phyloP scores from a whole-genome alignment of 768 basidiomycete species.

The Tephrocybe sp. region DNA sequence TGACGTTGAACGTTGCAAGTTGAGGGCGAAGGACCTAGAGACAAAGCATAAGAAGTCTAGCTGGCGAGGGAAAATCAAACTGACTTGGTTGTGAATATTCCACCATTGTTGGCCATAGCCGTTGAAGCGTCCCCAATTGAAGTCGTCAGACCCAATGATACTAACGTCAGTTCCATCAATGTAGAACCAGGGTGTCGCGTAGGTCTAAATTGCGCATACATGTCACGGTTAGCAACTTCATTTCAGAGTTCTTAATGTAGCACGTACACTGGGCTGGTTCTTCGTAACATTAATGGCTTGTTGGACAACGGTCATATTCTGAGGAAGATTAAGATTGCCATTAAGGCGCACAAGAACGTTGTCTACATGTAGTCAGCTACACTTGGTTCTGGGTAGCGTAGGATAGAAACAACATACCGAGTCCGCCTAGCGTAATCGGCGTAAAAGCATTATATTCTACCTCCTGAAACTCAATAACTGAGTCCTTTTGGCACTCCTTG shows the following conservation, averaged over 20 bases:
- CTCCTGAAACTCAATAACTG: conserved; percentile 30
- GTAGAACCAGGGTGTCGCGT: conserved; percentile 45
- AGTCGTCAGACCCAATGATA: conserved; percentile 37
- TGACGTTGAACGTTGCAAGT: conserved; percentile 45
- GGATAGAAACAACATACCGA: conserved; percentile 21
- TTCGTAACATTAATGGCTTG: conserved; percentile 32
- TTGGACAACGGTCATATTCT: conserved; percentile 40
- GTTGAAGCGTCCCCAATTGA: conserved; percentile 39
- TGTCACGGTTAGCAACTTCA: not conserved
- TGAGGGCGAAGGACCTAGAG: conserved; percentile 39
- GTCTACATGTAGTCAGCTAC: conserved; percentile 15
- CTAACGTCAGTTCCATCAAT: conserved; percentile 37
- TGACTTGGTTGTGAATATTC: conserved; percentile 40
- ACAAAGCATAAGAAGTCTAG: not conserved
- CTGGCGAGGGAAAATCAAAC: conserved; percentile 6
- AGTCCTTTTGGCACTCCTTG: conserved; percentile 29
- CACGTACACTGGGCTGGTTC: conserved; percentile 35
- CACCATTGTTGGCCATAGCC: conserved; percentile 52
- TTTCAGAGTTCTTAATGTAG: not conserved
- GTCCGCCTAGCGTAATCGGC: conserved; percentile 29
- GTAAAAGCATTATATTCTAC: conserved; percentile 35
- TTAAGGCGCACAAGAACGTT: conserved; percentile 40
- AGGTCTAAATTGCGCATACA: conserved; percentile 23
- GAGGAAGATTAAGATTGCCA: conserved; percentile 43
- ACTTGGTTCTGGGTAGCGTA: no score